These are phyloP conservation scores for Coccomyxa sp. DNA, from an alignment of 139 green algal species.

Conservation along the genomic window DNA sequence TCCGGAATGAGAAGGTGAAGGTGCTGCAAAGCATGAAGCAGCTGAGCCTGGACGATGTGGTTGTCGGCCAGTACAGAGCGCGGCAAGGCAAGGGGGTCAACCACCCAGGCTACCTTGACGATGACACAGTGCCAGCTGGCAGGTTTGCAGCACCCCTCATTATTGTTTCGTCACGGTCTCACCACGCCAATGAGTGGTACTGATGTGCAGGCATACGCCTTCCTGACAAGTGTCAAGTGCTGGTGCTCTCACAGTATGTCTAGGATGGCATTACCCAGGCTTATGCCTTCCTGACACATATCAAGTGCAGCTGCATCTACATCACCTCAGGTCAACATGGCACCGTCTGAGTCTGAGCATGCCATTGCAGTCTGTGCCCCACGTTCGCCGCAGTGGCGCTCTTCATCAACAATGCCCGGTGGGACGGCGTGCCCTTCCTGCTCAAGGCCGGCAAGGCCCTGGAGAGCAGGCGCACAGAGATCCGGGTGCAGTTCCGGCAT, in stretches of 20 bases:
- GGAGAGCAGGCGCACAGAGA: conserved; percentile 84
- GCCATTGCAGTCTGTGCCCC: conserved; percentile 64
- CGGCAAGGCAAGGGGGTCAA: conserved; percentile 19
- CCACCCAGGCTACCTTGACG: conserved; percentile 90
- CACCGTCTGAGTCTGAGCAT: too few species aligned
- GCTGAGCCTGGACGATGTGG: conserved; percentile 81
- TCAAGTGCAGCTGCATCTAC: too few species aligned
- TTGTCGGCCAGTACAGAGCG: conserved; percentile 94
- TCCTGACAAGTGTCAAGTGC: too few species aligned
- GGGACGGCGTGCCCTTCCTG: conserved; percentile 98
- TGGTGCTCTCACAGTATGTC: not conserved
- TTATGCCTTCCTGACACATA: too few species aligned
- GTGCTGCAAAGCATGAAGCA: conserved; percentile 71
- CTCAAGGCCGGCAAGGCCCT: conserved; percentile 99
- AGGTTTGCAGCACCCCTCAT: conserved; percentile 24
- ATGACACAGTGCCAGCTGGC: conserved; percentile 85
- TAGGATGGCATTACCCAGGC: not conserved
- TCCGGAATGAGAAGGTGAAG: conserved; percentile 99
- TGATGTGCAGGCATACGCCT: not conserved
- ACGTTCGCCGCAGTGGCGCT: conserved; percentile 92
- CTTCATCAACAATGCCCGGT: conserved; percentile 96
- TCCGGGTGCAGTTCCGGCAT: conserved; percentile 95
- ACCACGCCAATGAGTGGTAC: too few species aligned
- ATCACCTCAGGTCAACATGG: too few species aligned
- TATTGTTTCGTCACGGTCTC: too few species aligned